Percentiles rank a stretch among this genome's conserved stretches.
These are phyloP conservation scores for Calocera viscosa DNA, from an alignment of 768 basidiomycete genomes.

Conservation along the genomic window DNA sequence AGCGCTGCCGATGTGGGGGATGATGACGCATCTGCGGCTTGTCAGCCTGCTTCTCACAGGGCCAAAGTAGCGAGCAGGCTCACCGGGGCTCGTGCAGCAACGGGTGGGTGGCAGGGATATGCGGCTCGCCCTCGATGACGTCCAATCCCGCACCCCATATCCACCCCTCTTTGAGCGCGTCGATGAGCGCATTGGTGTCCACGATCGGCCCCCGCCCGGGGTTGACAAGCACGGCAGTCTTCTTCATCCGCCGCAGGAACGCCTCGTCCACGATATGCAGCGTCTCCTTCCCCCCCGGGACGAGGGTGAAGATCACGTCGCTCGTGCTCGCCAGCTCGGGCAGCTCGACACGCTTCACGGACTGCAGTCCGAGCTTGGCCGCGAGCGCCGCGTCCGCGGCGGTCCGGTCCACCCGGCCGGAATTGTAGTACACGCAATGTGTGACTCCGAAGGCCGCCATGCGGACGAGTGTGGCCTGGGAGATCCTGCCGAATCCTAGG, in stretches of 20 bases:
- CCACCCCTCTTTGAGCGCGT: slow-evolving; percentile 60
- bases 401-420: slow-evolving; percentile 28
- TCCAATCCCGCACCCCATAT: slow-evolving; percentile 91
- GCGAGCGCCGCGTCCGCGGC: slow-evolving; percentile 18
- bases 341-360: slow-evolving; percentile 45
- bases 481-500: slow-evolving; percentile 89
- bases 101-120: slow-evolving; percentile 59
- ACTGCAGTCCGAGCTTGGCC: slow-evolving; percentile 22
- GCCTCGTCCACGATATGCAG: slow-evolving; percentile 55
- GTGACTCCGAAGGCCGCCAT: slow-evolving; percentile 74
- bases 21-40: slow-evolving; percentile 49
- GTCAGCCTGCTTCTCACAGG: background rate
- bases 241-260: slow-evolving; percentile 78
- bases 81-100: slow-evolving; percentile 66
- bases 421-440: slow-evolving; percentile 50
- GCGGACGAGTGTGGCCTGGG: slow-evolving; percentile 67
- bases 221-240: slow-evolving; percentile 70
- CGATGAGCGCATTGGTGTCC: slow-evolving; percentile 77
- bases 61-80: slow-evolving; percentile 14
- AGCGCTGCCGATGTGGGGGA: slow-evolving; percentile 88
- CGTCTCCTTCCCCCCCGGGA: slow-evolving; percentile 61
- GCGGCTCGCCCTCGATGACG: slow-evolving; percentile 86
- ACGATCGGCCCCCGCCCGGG: slow-evolving; percentile 74
- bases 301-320: slow-evolving; percentile 76
- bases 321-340: slow-evolving; percentile 61